Percentiles rank a stretch among this genome's conserved stretches.
Conservation (phyloP, 148 eudicot species). For the Polygonum maritimum region DNA sequence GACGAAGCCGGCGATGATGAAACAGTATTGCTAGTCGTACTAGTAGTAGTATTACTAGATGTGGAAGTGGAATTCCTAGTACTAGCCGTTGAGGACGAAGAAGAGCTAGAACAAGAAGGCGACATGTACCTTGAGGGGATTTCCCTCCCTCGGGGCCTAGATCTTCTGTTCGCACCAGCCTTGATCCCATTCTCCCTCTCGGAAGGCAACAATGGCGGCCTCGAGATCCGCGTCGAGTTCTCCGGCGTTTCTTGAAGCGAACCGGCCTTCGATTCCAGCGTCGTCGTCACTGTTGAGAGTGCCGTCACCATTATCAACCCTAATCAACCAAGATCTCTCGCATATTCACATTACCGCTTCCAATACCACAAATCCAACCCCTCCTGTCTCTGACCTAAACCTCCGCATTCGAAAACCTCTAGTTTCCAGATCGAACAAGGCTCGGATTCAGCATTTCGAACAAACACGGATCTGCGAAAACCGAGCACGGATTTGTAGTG, state of each 20-base stretch:
- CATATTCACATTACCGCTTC: slow-evolving; percentile 31
- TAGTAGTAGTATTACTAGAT: not conserved
- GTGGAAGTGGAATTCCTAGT: slow-evolving; percentile 25
- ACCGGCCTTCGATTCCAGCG: slow-evolving; percentile 36
- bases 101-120: slow-evolving; percentile 25
- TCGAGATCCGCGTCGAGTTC: slow-evolving; percentile 18
- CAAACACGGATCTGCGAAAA: not conserved
- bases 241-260: slow-evolving; percentile 24
- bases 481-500: slow-evolving; percentile 4
- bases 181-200: slow-evolving; percentile 47
- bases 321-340: slow-evolving; percentile 19
- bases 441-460: slow-evolving; percentile 17
- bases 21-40: slow-evolving; percentile 18
- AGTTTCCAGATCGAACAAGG: slow-evolving; percentile 13
- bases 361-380: not conserved
- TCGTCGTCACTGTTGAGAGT: slow-evolving; percentile 29
- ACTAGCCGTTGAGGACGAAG: slow-evolving; percentile 50
- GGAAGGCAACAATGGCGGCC: slow-evolving; percentile 68
- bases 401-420: slow-evolving; percentile 23
- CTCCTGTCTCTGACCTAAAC: slow-evolving; percentile 11
- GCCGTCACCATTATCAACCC: slow-evolving; percentile 72
- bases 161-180: slow-evolving; percentile 7
- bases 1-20: slow-evolving; percentile 36
- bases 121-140: slow-evolving; percentile 79
- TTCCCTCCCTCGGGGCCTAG: slow-evolving; percentile 46